Conservation (phyloP, 1,284 basidiomycete species). For the Rhodotorula mucilaginosa region DNA sequence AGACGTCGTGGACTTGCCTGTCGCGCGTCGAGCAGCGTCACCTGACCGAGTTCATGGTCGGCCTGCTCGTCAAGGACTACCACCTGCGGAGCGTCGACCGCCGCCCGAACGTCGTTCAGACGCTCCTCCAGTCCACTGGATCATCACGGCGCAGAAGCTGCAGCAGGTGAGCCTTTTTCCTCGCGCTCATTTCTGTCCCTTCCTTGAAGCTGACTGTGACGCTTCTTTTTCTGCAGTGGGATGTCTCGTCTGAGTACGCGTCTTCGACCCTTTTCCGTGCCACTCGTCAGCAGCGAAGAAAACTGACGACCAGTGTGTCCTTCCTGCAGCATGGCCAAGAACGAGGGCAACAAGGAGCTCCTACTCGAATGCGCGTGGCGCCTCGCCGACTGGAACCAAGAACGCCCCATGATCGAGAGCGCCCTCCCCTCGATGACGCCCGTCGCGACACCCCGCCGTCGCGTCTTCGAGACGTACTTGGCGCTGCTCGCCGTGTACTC, state of each 20-base stretch:
- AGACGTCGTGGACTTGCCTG: conserved; percentile 83
- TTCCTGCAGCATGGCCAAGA: conserved; percentile 64
- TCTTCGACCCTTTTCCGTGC: background rate
- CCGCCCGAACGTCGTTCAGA: conserved; percentile 94
- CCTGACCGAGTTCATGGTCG: conserved; percentile 84
- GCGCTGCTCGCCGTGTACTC: conserved; percentile 63
- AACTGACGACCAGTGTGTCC: background rate
- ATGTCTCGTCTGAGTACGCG: conserved; percentile 71
- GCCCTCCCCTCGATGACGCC: conserved; percentile 80
- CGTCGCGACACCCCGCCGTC: conserved; percentile 83
- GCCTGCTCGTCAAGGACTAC: conserved; percentile 88
- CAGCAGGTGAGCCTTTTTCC: conserved; percentile 57
- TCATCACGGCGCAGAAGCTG: conserved; percentile 89
- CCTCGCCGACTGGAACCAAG: conserved; percentile 73
- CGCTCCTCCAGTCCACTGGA: conserved; percentile 91
- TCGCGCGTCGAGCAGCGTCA: conserved; percentile 84
- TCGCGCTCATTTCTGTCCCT: too few relatives aligned
- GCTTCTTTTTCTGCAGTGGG: conserved; percentile 65
- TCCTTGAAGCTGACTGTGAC: background rate
- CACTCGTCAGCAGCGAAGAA: conserved; percentile 31
- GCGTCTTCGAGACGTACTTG: conserved; percentile 94
- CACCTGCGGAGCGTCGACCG: conserved; percentile 83
- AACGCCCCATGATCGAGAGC: conserved; percentile 76
- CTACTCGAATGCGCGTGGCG: conserved; percentile 96
- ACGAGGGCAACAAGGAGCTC: conserved; percentile 87